phyloP scores from a whole-genome alignment of 2,329 filamentous ascomycete genomes.

The Colletotrichum horii region DNA sequence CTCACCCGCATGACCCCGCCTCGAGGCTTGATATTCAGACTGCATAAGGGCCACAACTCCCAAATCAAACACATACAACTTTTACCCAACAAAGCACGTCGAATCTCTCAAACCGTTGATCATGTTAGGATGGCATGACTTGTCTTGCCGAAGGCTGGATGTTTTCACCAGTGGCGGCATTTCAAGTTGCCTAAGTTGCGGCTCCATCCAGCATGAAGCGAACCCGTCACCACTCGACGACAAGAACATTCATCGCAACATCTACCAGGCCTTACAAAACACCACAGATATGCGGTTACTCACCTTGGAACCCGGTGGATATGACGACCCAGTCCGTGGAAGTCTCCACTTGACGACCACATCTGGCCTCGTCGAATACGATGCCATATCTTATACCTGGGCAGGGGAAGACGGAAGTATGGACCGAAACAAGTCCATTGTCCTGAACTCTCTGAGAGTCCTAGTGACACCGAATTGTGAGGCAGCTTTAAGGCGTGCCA shows the following conservation, averaged over 20 bases:
- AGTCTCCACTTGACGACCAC: neutral
- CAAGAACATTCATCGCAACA: neutral
- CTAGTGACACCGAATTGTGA: neutral
- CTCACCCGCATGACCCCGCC: neutral
- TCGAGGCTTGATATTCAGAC: neutral
- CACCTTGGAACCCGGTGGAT: neutral
- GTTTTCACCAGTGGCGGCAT: neutral
- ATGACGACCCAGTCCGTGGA: neutral
- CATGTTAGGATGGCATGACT: neutral
- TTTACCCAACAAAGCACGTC: no score
- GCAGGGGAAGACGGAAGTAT: constrained; percentile 23
- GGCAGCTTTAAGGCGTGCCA: neutral
- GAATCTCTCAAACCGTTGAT: no score
- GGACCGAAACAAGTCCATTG: neutral
- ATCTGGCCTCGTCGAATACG: constrained; percentile 24
- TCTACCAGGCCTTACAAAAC: neutral
- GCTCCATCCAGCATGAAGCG: neutral
- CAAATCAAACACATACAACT: no score
- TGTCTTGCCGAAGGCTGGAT: neutral
- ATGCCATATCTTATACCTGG: constrained; percentile 42
- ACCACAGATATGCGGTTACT: neutral
- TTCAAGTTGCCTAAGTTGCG: neutral
- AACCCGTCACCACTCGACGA: fast-evolving
- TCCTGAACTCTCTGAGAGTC: neutral
- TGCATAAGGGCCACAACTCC: neutral